phyloP scores from a whole-genome alignment of 768 basidiomycete genomes.

The Kwoniella sp. region DNA sequence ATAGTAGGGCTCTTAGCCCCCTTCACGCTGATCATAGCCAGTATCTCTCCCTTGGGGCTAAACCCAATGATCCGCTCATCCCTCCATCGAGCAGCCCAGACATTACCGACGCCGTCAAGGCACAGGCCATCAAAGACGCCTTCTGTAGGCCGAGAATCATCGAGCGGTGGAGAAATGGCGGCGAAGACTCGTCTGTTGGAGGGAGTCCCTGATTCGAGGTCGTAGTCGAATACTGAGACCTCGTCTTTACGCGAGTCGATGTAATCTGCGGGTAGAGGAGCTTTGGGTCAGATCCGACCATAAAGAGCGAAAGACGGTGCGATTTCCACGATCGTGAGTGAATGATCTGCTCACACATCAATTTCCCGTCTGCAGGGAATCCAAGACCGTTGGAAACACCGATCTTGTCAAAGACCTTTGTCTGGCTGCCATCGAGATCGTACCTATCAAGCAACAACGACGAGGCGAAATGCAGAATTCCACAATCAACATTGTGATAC shows the following conservation, averaged over 20 bases:
- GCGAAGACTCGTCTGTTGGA: conserved; percentile 35
- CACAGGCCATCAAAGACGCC: conserved; percentile 51
- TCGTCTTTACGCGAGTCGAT: conserved; percentile 46
- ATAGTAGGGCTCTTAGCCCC: conserved; percentile 39
- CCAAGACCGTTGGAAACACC: conserved; percentile 52
- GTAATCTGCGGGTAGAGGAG: conserved; percentile 37
- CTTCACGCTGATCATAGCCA: conserved; percentile 29
- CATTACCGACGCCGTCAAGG: conserved; percentile 46
- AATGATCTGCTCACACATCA: conserved; percentile 54
- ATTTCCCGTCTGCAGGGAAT: conserved; percentile 46
- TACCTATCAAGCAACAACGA: conserved; percentile 23
- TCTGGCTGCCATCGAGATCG: conserved; percentile 43
- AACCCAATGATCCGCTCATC: conserved; percentile 47
- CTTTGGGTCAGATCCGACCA: background rate
- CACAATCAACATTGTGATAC: no score
- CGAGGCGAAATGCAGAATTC: background rate
- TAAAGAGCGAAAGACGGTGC: background rate
- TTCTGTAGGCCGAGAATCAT: conserved; percentile 17
- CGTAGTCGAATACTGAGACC: conserved; percentile 40
- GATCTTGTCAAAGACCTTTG: conserved; percentile 36
- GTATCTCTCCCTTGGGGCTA: conserved; percentile 40
- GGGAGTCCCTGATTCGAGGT: conserved; percentile 34
- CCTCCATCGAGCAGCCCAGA: conserved; percentile 53
- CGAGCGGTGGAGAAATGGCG: conserved; percentile 24
- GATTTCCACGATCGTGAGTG: no score